Base-by-base conservation (phyloP, 805 yeast species). In the Yarrowia sp. region DNA sequence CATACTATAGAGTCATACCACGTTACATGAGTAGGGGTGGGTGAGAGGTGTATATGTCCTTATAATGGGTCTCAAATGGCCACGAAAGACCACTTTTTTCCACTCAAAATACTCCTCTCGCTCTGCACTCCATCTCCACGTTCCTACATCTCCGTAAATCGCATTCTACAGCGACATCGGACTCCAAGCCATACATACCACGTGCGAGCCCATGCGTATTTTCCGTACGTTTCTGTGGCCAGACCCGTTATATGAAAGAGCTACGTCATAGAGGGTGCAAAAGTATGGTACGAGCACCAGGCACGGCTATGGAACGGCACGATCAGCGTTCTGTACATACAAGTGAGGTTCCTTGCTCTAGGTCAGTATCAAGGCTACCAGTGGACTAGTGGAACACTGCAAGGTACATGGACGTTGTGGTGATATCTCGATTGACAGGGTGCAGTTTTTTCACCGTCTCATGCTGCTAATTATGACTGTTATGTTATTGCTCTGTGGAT, bases 1-100 rank as follows among this genome's bases (percentile, higher is more conserved):
- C 58, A 52, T 52, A 38, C 35, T 8, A 22, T 38, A 53, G 59
- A 53, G 59, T 53, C 59, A 53, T 40, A 53, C 59, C 59, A 53
- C 59, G 59, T 53, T 53, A 40, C 59, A 53, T 53, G 59, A 10
- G 42, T 35, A 42, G 55, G 53, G 10, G n/a, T 12, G 11, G 52
- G 9, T 12, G 50, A 22, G 52, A 26, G 3, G 52, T 7, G 40
- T 19, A 3, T 46, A 12, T 12, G 8, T 38, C 40, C 12, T 38
- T 38, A 38, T 38, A 38, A 38, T 5, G 3, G 40, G 40, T 3
- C 40, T 38, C 40, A 10, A 38, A 8, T 3, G 50, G 22, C 9
- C 10, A 12, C 11, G 2, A 19, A 26, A 48, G 7, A 22, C 32
- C 40, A 26, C 10, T 12, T 22, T 11, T 26, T 3, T 26, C 52